Base-by-base conservation (phyloP, 768 basidiomycete genomes). In the Tulasnella sp. region DNA sequence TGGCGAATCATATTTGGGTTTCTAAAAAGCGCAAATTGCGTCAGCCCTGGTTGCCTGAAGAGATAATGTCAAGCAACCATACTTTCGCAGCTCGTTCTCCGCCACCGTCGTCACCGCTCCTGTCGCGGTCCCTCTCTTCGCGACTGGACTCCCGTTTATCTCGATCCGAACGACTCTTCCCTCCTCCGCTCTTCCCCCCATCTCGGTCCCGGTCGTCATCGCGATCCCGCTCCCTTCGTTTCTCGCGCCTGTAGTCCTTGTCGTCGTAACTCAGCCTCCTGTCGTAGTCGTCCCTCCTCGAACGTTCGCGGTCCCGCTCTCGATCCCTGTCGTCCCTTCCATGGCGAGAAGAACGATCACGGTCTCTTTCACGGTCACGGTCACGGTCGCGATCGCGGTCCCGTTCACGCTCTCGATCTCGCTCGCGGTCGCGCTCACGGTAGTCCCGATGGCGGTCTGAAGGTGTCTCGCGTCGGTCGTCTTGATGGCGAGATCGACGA, bases 371-470 rank as follows among this genome's bases (percentile, higher is more conserved):
- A 74, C 36, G 40, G 58, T 74, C 71, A 24, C 74, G 52, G 40
- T 74, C 72, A 14, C 74, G 52, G 40, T 74, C 72, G 18, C 48
- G 31, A 14, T 34, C 58, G n/a, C 83, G 38, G 79, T 78, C 81
- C 81, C 72, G 83, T 74, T 81, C 83, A 78, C 76, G 84, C 78
- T 87, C 80, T 18, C 31, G 18, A 34, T 75, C 71, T 27, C 76
- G 44, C n/a, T 81, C 80, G 10, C 80, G 85, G 62, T 91, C 90
- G 31, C 88, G 86, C 38, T 84, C 81, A 42, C 76, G 46, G 52
- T 77, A 62, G 76, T 77, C 75, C 80, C 76, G 83, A 79, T 87
- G 56, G 31, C 39, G 46, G 34, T 79, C 76, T 10, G 62, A 68
- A 34, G 62, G 62, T 10, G 74, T 40, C 2, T 81, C 81, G 9